Evolutionary conservation across 2,329 filamentous ascomycete genomes (phyloP), one percentile per base, ranked within the genome.

Genomic region (Aspergillus fumigatus): DNA sequence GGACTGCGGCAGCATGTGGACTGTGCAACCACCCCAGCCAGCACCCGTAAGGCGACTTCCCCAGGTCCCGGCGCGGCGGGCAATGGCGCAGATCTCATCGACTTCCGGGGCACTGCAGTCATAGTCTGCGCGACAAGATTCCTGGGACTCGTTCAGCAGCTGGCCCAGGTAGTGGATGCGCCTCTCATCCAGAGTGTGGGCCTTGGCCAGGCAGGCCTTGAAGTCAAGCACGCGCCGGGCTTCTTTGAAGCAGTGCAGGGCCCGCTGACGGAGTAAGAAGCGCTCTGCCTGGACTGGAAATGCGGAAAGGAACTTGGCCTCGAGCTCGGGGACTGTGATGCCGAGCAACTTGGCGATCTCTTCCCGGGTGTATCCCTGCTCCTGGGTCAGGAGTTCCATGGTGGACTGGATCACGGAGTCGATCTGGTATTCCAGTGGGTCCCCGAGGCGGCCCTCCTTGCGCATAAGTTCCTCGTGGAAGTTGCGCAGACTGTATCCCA

Each of bases 21-120:
- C 93, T 59, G 86, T 94, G 77, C 94, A 97, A 2, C 94, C 94
- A 59, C 94, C 94, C 94, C 94, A 99, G 3, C 94, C 94, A 0
- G 94, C 94, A 41, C 94, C 94, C 0, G 93, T 97, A 65, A 97
- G 77, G 26, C 93, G 81, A 65, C 89, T 92, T 27, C 93, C 94
- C 70, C 91, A 92, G 19, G 89, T 85, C 2, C 94, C 94, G 0
- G 89, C 89, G 17, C 79, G 80, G 27, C 87, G 82, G 0, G 92
- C 92, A 63, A 97, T 88, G 41, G 80, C 73, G 73, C 93, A 97
- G 40, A 99, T 83, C 59, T 90, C 82, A 72, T 99, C 93, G n/a
- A 97, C 84, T 74, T 97, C 92, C 0, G 89, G 86, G 66, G 90
- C 96, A 67, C 89, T 94, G 78, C 93, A 97, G 68, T 97, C 90